A percentile compares a stretch with the other conserved stretches of the same genome.
Conservation (phyloP, 768 basidiomycete genomes). For the Pleurotus tuber-regium region DNA sequence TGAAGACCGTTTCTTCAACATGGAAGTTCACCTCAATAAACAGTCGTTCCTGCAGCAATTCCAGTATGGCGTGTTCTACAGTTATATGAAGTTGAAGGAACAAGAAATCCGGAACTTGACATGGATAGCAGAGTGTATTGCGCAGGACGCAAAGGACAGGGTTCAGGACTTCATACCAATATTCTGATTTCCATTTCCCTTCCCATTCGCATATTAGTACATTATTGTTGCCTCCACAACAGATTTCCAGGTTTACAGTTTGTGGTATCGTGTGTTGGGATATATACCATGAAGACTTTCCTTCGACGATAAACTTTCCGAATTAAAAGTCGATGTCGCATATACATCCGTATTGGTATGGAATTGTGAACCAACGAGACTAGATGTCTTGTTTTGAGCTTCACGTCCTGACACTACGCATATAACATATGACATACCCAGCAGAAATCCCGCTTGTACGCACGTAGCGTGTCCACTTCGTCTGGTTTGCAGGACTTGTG, state of each 20-base stretch:
- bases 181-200: slow-evolving; percentile 50
- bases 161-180: slow-evolving; percentile 95
- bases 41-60: slow-evolving; percentile 94
- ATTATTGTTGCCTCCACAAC: too few species aligned
- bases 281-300: too few species aligned
- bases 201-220: too few species aligned
- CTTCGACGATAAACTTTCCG: too few species aligned
- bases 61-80: slow-evolving; percentile 90
- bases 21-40: slow-evolving; percentile 94
- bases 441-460: background rate
- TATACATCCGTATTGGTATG: slow-evolving; percentile 2
- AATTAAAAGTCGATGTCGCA: background rate
- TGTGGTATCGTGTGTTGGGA: too few species aligned
- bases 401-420: background rate
- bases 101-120: slow-evolving; percentile 87
- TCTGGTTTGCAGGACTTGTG: background rate
- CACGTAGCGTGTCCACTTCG: background rate
- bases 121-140: slow-evolving; percentile 98
- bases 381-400: background rate
- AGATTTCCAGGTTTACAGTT: too few species aligned
- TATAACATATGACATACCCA: background rate
- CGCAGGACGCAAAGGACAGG: slow-evolving; percentile 93
- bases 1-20: slow-evolving; percentile 93
- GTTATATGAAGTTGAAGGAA: slow-evolving; percentile 90
- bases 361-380: slow-evolving; percentile 2